Evolutionary conservation across 352 stramenopile genomes (phyloP).

Genomic region (Globisporangium spiculum): DNA sequence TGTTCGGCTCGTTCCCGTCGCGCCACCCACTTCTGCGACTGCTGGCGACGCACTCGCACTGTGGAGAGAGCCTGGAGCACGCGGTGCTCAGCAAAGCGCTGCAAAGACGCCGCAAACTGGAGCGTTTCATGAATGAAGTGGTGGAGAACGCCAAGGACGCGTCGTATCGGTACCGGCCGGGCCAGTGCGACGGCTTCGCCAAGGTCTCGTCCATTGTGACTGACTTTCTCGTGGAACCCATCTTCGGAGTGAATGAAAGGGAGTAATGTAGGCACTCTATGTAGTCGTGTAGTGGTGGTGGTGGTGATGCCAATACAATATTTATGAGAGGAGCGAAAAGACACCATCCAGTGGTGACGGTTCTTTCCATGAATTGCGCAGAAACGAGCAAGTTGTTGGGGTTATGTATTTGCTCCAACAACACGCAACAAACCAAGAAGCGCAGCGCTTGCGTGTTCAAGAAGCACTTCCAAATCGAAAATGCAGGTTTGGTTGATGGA

Average conservation of each 20-base stretch:
- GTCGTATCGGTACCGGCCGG: slow-evolving; percentile 43
- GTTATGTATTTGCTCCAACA: not conserved
- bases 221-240: slow-evolving; percentile 51
- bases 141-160: slow-evolving; percentile 42
- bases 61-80: slow-evolving; percentile 6
- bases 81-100: slow-evolving; percentile 19
- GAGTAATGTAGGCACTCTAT: not conserved
- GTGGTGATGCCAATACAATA: not conserved
- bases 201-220: slow-evolving; percentile 45
- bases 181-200: slow-evolving; percentile 45
- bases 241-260: not conserved
- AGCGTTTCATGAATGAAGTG: slow-evolving; percentile 44
- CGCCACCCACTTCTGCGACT: slow-evolving; percentile 26
- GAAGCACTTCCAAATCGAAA: not conserved
- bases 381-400: not conserved
- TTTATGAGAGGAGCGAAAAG: not conserved
- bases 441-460: not conserved
- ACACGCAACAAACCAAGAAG: not conserved
- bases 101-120: slow-evolving; percentile 30
- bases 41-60: slow-evolving; percentile 19
- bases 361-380: not conserved
- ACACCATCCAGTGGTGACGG: not conserved
- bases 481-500: not conserved
- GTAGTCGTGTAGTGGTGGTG: not conserved
- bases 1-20: slow-evolving; percentile 41